Conservation (phyloP, 2,329 filamentous ascomycete genomes). For the Aspergillus terreus region DNA sequence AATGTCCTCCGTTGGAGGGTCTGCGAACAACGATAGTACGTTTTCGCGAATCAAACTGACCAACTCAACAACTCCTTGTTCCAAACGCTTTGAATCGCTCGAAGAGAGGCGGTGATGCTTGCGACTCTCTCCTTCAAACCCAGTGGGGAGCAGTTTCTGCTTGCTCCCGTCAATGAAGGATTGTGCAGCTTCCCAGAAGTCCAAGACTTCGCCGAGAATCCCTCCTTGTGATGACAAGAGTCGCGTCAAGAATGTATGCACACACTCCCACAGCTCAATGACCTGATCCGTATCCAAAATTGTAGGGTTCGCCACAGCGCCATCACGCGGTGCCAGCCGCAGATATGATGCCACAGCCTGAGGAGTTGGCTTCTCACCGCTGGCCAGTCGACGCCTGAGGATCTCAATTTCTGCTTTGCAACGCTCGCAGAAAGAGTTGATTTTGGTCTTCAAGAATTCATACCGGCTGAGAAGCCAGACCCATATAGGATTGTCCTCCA, state of each 20-base stretch:
- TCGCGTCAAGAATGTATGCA: conserved; percentile 67
- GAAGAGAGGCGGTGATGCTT: conserved; percentile 75
- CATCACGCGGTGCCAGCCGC: conserved; percentile 66
- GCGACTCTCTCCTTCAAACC: conserved; percentile 76
- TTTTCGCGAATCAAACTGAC: conserved; percentile 77
- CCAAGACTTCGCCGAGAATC: conserved; percentile 80
- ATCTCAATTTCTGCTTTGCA: conserved; percentile 90
- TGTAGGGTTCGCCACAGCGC: conserved; percentile 56
- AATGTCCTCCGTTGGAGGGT: conserved; percentile 85
- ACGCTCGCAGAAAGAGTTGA: conserved; percentile 75
- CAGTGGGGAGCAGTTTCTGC: conserved; percentile 73
- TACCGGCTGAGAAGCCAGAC: conserved; percentile 89
- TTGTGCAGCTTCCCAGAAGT: conserved; percentile 90
- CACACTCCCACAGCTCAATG: conserved; percentile 89
- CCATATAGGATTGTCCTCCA: conserved; percentile 95
- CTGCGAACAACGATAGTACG: conserved; percentile 76
- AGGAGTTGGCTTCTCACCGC: conserved; percentile 65
- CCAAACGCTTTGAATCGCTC: conserved; percentile 67
- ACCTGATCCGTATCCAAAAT: conserved; percentile 76
- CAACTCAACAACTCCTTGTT: conserved; percentile 76
- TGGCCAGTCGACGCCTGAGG: conserved; percentile 73
- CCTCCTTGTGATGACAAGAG: conserved; percentile 73
- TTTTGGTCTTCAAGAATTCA: conserved; percentile 83
- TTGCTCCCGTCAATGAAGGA: conserved; percentile 85
- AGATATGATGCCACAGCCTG: conserved; percentile 72